phyloP scores from a whole-genome alignment of 1,284 basidiomycete species.

The Trichosporon sp. region DNA sequence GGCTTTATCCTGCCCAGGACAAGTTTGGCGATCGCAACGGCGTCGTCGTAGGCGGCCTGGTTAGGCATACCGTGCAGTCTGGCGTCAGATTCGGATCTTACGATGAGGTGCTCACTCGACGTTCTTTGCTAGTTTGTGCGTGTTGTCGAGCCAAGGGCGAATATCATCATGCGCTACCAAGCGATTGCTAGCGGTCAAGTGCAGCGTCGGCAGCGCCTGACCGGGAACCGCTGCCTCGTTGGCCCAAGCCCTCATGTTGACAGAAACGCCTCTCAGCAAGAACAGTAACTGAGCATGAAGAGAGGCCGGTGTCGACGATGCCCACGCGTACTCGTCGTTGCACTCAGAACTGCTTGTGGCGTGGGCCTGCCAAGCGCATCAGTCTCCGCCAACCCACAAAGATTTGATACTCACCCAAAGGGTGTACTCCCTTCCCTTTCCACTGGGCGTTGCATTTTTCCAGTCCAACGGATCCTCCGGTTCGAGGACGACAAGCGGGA shows the following conservation, averaged over 20 bases:
- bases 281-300: slow-evolving; percentile 43
- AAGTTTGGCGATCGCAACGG: slow-evolving; percentile 37
- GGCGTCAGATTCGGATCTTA: background rate
- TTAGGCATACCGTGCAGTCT: slow-evolving; percentile 37
- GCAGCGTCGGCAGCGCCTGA: slow-evolving; percentile 32
- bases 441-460: slow-evolving; percentile 11
- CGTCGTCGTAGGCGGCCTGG: slow-evolving; percentile 38
- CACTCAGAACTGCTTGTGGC: too few relatives aligned
- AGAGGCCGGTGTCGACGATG: slow-evolving; percentile 31
- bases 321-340: slow-evolving; percentile 31
- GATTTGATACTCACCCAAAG: slow-evolving; percentile 27
- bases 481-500: slow-evolving; percentile 43
- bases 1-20: slow-evolving; percentile 32
- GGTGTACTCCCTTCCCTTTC: slow-evolving; percentile 10
- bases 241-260: slow-evolving; percentile 35
- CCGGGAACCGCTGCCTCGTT: slow-evolving; percentile 35
- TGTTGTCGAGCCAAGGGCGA: slow-evolving; percentile 35
- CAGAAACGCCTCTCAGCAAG: slow-evolving; percentile 32
- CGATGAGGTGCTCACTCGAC: background rate
- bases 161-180: slow-evolving; percentile 35
- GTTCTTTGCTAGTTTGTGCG: slow-evolving; percentile 10
- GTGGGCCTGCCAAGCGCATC: too few relatives aligned
- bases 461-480: slow-evolving; percentile 39
- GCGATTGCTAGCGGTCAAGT: slow-evolving; percentile 28
- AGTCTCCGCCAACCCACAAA: too few relatives aligned